These are phyloP conservation scores for Colletotrichum echinochloae DNA, from an alignment of 2,329 filamentous ascomycete genomes.

Conservation along the genomic window DNA sequence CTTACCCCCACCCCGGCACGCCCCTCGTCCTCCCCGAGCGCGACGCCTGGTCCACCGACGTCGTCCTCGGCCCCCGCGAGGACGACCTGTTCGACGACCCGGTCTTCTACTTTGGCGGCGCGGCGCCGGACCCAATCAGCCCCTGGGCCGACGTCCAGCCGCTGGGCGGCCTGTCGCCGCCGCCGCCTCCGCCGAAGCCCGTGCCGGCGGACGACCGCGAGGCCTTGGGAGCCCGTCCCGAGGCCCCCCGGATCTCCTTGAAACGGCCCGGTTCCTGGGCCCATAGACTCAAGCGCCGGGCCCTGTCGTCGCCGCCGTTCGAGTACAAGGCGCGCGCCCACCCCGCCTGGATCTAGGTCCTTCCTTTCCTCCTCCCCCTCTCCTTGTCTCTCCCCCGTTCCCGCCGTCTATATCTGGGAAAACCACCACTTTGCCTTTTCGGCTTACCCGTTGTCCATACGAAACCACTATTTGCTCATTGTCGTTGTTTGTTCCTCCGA, in stretches of 20 bases:
- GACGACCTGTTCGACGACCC: constrained; percentile 21
- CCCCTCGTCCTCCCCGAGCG: constrained; percentile 31
- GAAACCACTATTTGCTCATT: no score
- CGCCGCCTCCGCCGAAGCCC: not conserved
- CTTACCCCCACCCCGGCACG: constrained; percentile 33
- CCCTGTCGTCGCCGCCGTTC: not conserved
- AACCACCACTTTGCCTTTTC: not conserved
- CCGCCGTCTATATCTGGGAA: not conserved
- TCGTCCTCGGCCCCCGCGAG: constrained; percentile 32
- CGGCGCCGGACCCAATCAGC: not conserved
- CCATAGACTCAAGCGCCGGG: constrained; percentile 42
- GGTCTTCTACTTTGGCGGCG: not conserved
- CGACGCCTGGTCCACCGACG: constrained; percentile 31
- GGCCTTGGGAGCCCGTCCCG: constrained; percentile 1
- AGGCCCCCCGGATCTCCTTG: constrained; percentile 30
- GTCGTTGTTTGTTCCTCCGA: not conserved
- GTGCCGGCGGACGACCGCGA: not conserved
- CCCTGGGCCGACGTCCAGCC: constrained; percentile 20
- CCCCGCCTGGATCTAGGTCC: constrained; percentile 22
- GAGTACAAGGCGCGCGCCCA: not conserved
- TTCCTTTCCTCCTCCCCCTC: no score
- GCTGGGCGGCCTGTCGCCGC: constrained; percentile 13
- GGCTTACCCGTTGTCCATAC: not conserved
- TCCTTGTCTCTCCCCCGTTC: not conserved
- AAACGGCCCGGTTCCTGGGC: constrained; percentile 41